Evolutionary conservation across 352 stramenopile species (phyloP).

Genomic region (Globisporangium megalacanthum): DNA sequence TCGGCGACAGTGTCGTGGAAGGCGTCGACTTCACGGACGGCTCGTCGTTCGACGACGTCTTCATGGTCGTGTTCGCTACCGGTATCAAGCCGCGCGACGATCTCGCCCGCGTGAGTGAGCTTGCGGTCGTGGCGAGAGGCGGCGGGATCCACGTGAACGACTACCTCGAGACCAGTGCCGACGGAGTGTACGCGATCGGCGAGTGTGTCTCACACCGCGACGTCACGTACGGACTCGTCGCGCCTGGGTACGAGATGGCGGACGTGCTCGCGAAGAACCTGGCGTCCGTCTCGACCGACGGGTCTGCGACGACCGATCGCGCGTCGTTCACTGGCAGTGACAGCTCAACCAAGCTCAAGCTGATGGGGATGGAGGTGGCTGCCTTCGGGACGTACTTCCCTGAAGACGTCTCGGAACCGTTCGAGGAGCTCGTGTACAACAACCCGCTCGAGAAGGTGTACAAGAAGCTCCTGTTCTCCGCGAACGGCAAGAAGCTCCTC

Average conservation of each 20-base stretch:
- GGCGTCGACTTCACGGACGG: slow-evolving; percentile 82
- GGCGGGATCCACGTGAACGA: slow-evolving; percentile 91
- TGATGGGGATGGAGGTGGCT: slow-evolving; percentile 92
- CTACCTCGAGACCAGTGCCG: slow-evolving; percentile 66
- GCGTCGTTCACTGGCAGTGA: slow-evolving; percentile 80
- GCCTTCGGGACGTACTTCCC: slow-evolving; percentile 86
- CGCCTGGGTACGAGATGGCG: slow-evolving; percentile 90
- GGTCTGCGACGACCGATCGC: slow-evolving; percentile 13
- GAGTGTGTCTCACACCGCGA: slow-evolving; percentile 89
- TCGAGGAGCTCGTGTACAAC: slow-evolving; percentile 81
- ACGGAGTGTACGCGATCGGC: slow-evolving; percentile 85
- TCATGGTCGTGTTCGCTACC: slow-evolving; percentile 89
- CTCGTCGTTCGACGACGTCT: slow-evolving; percentile 71
- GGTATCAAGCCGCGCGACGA: slow-evolving; percentile 92
- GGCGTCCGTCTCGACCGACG: slow-evolving; percentile 1
- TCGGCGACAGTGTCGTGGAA: slow-evolving; percentile 48
- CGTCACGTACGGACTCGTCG: slow-evolving; percentile 92
- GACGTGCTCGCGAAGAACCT: slow-evolving; percentile 84
- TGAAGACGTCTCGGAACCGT: slow-evolving; percentile 70
- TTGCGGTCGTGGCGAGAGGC: slow-evolving; percentile 60
- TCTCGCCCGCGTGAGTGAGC: slow-evolving; percentile 50
- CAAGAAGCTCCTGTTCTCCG: slow-evolving; percentile 92
- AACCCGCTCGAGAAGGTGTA: slow-evolving; percentile 88
- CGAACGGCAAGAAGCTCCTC: slow-evolving; percentile 58
- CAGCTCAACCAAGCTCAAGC: slow-evolving; percentile 92